phyloP scores from a whole-genome alignment of 2,329 filamentous ascomycete species.

The Alternaria conjuncta region DNA sequence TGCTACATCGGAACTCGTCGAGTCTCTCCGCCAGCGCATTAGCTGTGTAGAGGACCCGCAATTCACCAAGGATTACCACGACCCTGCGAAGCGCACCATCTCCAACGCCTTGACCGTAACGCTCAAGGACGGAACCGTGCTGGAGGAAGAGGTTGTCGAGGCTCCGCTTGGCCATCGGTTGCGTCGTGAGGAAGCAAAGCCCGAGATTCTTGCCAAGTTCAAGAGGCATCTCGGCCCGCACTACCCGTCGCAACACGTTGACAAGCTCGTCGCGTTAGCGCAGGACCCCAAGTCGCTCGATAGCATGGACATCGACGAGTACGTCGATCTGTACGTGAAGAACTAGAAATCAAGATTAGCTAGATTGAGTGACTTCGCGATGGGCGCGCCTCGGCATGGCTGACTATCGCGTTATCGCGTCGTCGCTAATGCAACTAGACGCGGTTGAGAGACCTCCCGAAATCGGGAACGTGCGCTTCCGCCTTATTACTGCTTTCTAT shows the following conservation, averaged over 20 bases:
- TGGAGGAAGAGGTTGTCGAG: constrained; percentile 91
- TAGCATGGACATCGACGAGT: constrained; percentile 84
- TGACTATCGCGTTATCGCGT: constrained; percentile 11
- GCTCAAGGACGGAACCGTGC: constrained; percentile 89
- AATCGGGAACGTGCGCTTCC: background rate
- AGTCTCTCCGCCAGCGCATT: constrained; percentile 91
- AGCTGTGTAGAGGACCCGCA: constrained; percentile 94
- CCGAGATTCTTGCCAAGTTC: constrained; percentile 94
- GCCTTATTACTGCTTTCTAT: constrained; percentile 11
- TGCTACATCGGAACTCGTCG: constrained; percentile 85
- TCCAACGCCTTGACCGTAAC: constrained; percentile 95
- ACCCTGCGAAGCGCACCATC: constrained; percentile 92
- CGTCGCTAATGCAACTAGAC: constrained; percentile 20
- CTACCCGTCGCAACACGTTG: constrained; percentile 76
- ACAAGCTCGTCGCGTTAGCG: constrained; percentile 82
- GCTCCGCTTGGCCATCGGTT: constrained; percentile 92
- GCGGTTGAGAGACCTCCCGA: constrained; percentile 4
- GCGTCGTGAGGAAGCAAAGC: constrained; percentile 94
- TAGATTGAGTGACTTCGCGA: constrained; percentile 28
- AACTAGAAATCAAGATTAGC: constrained; percentile 38
- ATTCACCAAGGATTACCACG: constrained; percentile 95
- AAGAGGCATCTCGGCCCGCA: constrained; percentile 88
- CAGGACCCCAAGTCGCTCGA: constrained; percentile 78
- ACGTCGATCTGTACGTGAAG: constrained; percentile 84
- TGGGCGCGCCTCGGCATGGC: constrained; percentile 10